A percentile compares a stretch with the other conserved stretches of the same genome.
These are phyloP conservation scores for Agrostemma githago DNA, from an alignment of 148 eudicot species.

Conservation along the genomic window DNA sequence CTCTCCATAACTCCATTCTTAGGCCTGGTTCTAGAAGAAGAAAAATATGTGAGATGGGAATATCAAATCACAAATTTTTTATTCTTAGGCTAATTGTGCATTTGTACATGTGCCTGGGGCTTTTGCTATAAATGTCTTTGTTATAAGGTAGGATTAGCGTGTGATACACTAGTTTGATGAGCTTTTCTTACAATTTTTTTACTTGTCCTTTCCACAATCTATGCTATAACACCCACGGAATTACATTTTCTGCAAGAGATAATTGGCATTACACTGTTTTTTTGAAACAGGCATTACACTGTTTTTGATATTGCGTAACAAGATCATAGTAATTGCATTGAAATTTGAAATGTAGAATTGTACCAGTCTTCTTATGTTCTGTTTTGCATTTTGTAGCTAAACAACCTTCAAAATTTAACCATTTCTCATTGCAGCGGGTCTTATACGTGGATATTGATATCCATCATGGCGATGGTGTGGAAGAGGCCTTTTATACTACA, in stretches of 20 bases:
- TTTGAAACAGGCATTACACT: not conserved
- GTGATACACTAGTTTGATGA: not conserved
- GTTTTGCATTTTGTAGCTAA: not conserved
- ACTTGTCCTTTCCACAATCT: not conserved
- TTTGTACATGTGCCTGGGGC: not conserved
- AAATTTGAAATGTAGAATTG: not conserved
- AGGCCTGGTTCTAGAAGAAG: too few relatives aligned
- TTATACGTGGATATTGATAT: conserved; percentile 67
- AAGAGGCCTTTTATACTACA: conserved; percentile 72
- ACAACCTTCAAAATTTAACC: conserved; percentile 3
- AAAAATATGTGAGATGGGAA: not conserved
- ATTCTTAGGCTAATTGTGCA: not conserved
- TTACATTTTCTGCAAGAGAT: not conserved
- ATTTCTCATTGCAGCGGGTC: conserved; percentile 46
- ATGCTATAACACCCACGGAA: not conserved
- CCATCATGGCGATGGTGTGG: conserved; percentile 74
- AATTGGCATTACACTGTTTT: not conserved
- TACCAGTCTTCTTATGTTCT: not conserved
- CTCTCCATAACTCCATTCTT: not conserved
- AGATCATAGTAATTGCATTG: not conserved
- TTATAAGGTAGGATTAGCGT: not conserved
- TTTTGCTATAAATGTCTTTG: not conserved
- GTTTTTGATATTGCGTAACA: not conserved
- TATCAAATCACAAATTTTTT: too few relatives aligned
- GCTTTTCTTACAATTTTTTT: not conserved